Evolutionary conservation across 2,329 filamentous ascomycete species (phyloP).

Genomic region (Beauveria rudraprayagi): DNA sequence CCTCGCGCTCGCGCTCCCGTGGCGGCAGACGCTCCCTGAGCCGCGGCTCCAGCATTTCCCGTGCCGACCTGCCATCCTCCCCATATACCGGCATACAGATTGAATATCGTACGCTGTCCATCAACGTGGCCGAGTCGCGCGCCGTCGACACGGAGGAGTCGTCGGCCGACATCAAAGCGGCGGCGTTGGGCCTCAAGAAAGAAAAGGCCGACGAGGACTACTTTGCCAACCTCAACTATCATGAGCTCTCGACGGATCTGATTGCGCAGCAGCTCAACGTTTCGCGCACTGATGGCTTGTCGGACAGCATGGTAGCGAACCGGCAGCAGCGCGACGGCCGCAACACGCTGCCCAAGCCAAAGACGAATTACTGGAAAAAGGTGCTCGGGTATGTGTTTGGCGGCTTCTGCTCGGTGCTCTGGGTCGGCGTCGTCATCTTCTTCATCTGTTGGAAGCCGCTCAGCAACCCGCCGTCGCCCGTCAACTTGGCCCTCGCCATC

Average conservation of each 20-base stretch:
- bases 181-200: not conserved
- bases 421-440: slow-evolving; percentile 39
- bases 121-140: slow-evolving; percentile 31
- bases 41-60: slow-evolving; percentile 15
- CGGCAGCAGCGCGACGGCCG: slow-evolving; percentile 32
- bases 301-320: slow-evolving; percentile 23
- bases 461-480: slow-evolving; percentile 33
- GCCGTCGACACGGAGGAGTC: slow-evolving; percentile 18
- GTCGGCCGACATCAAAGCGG: slow-evolving; percentile 16
- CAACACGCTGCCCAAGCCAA: slow-evolving; percentile 33
- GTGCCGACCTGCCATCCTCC: slow-evolving; percentile 21
- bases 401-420: slow-evolving; percentile 39
- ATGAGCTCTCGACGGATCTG: slow-evolving; percentile 26
- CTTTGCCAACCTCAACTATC: slow-evolving; percentile 32
- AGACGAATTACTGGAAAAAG: slow-evolving; percentile 35
- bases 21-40: slow-evolving; percentile 16
- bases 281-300: slow-evolving; percentile 25
- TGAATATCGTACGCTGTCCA: slow-evolving; percentile 33
- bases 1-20: slow-evolving; percentile 17
- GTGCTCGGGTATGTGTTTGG: slow-evolving; percentile 36
- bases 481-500: slow-evolving; percentile 38
- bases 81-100: slow-evolving; percentile 31
- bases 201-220: slow-evolving; percentile 34
- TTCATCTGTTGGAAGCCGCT: slow-evolving; percentile 41
- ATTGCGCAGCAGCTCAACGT: slow-evolving; percentile 34